Percentiles rank a stretch among this genome's conserved stretches.
Evolutionary conservation across 768 basidiomycete species (phyloP).

Genomic region (Mycena floridula): DNA sequence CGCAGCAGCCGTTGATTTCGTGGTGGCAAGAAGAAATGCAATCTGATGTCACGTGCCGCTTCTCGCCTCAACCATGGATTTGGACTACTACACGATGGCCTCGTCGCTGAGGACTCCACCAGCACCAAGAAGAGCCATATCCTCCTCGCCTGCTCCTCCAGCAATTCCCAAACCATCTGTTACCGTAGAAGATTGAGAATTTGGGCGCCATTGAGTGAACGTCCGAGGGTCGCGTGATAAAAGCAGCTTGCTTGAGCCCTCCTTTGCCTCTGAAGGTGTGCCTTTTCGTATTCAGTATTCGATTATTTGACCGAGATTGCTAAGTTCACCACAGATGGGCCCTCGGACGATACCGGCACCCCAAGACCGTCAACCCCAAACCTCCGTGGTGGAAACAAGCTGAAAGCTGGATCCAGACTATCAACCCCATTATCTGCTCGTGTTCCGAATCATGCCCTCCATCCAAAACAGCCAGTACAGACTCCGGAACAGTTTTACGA

Average conservation of each 20-base stretch:
- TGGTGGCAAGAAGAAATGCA: no score
- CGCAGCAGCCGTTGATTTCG: no score
- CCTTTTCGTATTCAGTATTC: background rate
- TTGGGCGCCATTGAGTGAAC: constrained; percentile 71
- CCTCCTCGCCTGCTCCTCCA: background rate
- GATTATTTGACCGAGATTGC: background rate
- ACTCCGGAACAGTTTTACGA: constrained; percentile 97
- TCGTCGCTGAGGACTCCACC: background rate
- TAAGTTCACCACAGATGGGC: constrained; percentile 26
- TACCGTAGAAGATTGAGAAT: constrained; percentile 89
- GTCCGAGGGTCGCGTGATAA: constrained; percentile 61
- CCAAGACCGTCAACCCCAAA: constrained; percentile 34
- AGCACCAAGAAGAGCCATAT: background rate
- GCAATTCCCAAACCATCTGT: constrained; percentile 34
- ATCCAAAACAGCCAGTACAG: constrained; percentile 72
- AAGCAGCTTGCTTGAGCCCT: constrained; percentile 50
- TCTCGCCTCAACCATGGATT: background rate
- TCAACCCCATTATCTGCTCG: constrained; percentile 31
- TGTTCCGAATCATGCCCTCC: constrained; percentile 50
- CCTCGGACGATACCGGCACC: constrained; percentile 20
- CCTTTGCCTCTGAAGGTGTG: constrained; percentile 74
- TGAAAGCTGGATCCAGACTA: constrained; percentile 27
- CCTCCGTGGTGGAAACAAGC: constrained; percentile 6
- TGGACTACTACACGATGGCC: background rate
- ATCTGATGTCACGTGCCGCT: no score